Conservation (phyloP, 163 green algal species). For the Coccomyxa subellipsoidea region DNA sequence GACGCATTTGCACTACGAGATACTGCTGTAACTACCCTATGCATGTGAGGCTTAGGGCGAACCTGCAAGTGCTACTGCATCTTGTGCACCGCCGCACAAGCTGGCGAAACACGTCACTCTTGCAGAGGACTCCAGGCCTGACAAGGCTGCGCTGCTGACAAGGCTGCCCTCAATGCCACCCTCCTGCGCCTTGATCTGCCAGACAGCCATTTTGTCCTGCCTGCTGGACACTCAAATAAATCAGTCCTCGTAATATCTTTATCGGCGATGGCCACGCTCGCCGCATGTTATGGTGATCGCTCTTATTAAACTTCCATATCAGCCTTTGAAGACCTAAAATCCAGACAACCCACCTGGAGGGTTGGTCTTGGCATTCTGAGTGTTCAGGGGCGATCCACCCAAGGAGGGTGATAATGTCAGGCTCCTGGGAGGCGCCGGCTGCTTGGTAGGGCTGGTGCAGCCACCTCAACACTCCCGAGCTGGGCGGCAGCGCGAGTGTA, state of each 20-base stretch:
- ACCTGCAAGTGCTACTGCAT: background rate
- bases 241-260: no score
- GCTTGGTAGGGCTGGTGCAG: background rate
- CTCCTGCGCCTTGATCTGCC: background rate
- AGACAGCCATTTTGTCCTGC: background rate
- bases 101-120: background rate
- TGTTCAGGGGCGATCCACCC: background rate
- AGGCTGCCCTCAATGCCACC: background rate
- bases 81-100: background rate
- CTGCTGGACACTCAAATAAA: background rate
- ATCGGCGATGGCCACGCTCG: no score
- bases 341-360: background rate
- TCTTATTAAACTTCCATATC: no score
- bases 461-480: background rate
- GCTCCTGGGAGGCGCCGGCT: background rate
- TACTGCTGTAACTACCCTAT: background rate
- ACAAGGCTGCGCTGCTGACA: background rate
- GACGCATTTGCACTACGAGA: no score
- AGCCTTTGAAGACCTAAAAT: background rate
- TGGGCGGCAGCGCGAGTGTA: background rate
- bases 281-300: no score
- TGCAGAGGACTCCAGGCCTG: background rate
- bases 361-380: background rate
- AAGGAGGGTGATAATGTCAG: background rate
- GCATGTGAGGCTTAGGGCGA: background rate